Evolutionary conservation across 2,329 filamentous ascomycete genomes (phyloP).

Genomic region (Fusarium incarnatum): DNA sequence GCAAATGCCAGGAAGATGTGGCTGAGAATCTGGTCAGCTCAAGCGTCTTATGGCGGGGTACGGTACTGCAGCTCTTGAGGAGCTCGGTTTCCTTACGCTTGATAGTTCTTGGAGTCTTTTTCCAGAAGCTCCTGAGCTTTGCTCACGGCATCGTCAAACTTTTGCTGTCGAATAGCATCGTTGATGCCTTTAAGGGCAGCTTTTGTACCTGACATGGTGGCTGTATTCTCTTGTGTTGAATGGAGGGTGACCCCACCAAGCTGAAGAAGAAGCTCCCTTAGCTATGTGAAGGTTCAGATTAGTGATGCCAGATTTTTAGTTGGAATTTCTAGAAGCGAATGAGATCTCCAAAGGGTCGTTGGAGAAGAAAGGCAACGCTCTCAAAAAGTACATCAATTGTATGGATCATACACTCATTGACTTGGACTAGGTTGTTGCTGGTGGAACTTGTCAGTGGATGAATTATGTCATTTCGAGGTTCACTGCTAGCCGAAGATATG

Average conservation of each 20-base stretch:
- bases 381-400: conserved; percentile 1
- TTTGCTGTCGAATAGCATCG: conserved; percentile 79
- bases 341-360: background rate
- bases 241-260: conserved; percentile 38
- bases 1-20: conserved; percentile 90
- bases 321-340: background rate
- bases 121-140: conserved; percentile 77
- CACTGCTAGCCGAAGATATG: conserved; percentile 27
- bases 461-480: conserved; percentile 33
- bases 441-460: conserved; percentile 19
- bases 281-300: background rate
- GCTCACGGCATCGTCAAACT: conserved; percentile 79
- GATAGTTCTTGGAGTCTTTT: conserved; percentile 82
- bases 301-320: background rate
- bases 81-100: conserved; percentile 67
- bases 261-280: conserved; percentile 6
- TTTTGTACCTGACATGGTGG: conserved; percentile 70
- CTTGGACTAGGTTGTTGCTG: conserved; percentile 1
- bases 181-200: conserved; percentile 84
- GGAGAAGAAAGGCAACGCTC: background rate
- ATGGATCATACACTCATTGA: conserved; percentile 19
- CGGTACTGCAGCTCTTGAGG: conserved; percentile 11
- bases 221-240: conserved; percentile 22
- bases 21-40: conserved; percentile 54
- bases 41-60: conserved; percentile 21